Percentiles rank a stretch among this genome's conserved stretches.
Evolutionary conservation across 2,329 filamentous ascomycete species (phyloP).

Genomic region (Fusarium tanahbumbuense): DNA sequence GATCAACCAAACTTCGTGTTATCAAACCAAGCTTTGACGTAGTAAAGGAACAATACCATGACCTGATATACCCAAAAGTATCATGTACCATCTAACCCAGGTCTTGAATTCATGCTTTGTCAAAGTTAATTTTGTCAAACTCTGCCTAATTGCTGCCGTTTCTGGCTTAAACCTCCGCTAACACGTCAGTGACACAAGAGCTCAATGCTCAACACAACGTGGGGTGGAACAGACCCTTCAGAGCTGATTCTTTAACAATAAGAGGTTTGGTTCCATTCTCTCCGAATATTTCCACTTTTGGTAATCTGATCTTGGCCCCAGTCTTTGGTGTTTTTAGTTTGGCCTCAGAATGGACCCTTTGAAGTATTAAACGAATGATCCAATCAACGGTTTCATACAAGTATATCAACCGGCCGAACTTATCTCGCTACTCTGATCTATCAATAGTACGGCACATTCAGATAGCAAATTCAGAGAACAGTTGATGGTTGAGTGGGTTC

Average conservation of each 20-base stretch:
- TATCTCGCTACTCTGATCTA: background rate
- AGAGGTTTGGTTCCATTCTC: constrained; percentile 21
- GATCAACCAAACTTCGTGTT: background rate
- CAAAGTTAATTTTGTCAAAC: constrained; percentile 8
- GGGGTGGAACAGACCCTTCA: constrained; percentile 22
- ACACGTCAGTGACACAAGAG: constrained; percentile 20
- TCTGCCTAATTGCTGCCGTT: constrained; percentile 32
- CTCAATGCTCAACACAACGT: constrained; percentile 18
- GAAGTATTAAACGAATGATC: background rate
- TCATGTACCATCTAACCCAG: constrained; percentile 12
- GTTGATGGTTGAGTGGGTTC: background rate
- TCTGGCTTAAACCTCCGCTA: constrained; percentile 11
- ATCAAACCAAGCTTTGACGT: background rate
- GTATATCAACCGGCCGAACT: background rate
- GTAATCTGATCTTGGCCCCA: constrained; percentile 11
- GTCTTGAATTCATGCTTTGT: constrained; percentile 3
- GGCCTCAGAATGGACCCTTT: background rate
- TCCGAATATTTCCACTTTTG: constrained; percentile 36
- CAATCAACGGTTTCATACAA: background rate
- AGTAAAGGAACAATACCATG: background rate
- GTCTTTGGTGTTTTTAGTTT: background rate
- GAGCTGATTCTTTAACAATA: background rate
- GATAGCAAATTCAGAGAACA: background rate
- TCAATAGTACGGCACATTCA: too few species aligned
- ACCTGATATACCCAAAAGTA: constrained; percentile 6